Base-by-base conservation (phyloP, 192 early-diverging fungal species). In the Backusella liffmaniae region DNA sequence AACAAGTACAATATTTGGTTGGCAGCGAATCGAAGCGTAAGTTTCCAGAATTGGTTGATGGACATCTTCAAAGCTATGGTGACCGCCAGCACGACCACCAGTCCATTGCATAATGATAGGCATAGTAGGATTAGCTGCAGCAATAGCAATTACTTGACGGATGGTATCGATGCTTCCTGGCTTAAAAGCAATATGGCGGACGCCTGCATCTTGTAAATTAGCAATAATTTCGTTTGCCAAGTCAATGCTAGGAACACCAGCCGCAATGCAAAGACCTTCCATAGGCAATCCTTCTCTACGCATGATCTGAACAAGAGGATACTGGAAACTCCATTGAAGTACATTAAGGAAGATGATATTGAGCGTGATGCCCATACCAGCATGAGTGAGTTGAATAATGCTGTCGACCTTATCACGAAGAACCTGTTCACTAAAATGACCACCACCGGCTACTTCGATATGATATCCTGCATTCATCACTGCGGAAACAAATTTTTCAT, bases 1-100 rank as follows among this genome's bases (percentile, higher is more conserved):
- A 67, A 99, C 93, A 13, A 99, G 84, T 13, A 92, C 88, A 49
- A 97, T 86, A 81, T 99, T 97, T 65, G 80, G 36, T 35, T 89
- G 89, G 4, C 91, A 86, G 76, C 97, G 90, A 66, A 99, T 93
- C 42, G 93, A 87, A 53, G 90, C 92, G 76, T 91, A 98, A 0
- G 95, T 92, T 77, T 94, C 91, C 3, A 98, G 79, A 76, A 98
- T 92, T 51, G 96, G 96, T 76, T 90, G 89, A 83, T 97, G 95
- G 80, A 97, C 92, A 85, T 98, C 95, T 85, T 97, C 97, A 73
- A 93, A 97, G 75, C 93, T 95, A 88, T 98, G 96, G 84, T 98
- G 97, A 18, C 97, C 97, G 76, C 96, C 97, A 51, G 91, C 95
- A 77, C 96, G 91, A 29, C 97, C 97, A 84, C 97, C 96, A 30